phyloP scores from a whole-genome alignment of 495 filamentous ascomycete genomes.

The Baudoinia panamericana region DNA sequence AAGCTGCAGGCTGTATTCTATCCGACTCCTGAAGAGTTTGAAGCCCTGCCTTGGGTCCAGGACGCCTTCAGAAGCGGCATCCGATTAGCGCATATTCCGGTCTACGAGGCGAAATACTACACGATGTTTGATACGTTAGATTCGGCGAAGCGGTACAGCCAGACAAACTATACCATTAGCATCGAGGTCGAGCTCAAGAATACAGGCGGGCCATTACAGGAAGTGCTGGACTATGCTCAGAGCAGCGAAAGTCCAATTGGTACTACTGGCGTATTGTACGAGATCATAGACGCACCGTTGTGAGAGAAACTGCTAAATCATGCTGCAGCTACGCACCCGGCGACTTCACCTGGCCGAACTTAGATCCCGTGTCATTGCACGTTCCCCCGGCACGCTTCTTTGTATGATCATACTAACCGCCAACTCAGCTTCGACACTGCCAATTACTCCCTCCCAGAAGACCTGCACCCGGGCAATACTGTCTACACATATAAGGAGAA shows the following conservation, averaged over 20 bases:
- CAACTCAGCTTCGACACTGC: conserved; percentile 3
- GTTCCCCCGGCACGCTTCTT: too few relatives aligned
- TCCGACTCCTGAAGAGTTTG: conserved; percentile 4
- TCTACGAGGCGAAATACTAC: conserved; percentile 1
- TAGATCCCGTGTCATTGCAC: too few relatives aligned
- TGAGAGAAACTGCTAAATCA: too few relatives aligned
- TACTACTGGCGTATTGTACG: neutral
- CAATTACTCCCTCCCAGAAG: conserved; percentile 1
- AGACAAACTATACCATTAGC: conserved; percentile 6
- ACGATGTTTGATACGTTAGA: neutral
- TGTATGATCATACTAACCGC: neutral
- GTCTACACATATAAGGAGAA: neutral
- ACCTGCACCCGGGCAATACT: neutral
- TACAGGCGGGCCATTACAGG: neutral
- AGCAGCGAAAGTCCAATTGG: neutral
- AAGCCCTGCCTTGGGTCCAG: conserved; percentile 7
- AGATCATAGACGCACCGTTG: too few relatives aligned
- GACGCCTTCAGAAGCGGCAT: conserved; percentile 5
- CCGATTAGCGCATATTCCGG: conserved; percentile 3
- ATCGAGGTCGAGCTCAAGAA: conserved; percentile 6
- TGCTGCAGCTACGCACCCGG: neutral
- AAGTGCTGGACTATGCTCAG: neutral
- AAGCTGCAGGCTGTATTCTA: conserved; percentile 4
- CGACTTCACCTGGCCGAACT: conserved; percentile 1
- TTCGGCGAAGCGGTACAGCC: conserved; percentile 1